Evolutionary conservation across 2,329 filamentous ascomycete species (phyloP).

Genomic region (Colletotrichum falcatum): DNA sequence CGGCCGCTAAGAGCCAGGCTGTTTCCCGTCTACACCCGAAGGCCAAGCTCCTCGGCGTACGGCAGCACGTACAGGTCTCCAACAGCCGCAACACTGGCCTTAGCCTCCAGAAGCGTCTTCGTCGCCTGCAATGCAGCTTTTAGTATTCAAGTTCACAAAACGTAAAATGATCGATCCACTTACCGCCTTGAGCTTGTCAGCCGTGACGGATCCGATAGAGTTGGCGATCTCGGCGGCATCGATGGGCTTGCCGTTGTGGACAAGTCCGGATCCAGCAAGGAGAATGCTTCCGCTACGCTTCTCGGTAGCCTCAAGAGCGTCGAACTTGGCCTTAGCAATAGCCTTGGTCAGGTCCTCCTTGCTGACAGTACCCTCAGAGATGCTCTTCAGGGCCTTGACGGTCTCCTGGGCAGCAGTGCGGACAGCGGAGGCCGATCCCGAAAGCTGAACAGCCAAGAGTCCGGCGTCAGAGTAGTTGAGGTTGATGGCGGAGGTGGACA

Average conservation of each 20-base stretch:
- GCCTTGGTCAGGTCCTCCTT: constrained; percentile 94
- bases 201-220: constrained; percentile 82
- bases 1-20: constrained; percentile 44
- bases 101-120: constrained; percentile 87
- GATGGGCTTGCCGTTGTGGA: constrained; percentile 85
- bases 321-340: constrained; percentile 92
- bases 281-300: constrained; percentile 82
- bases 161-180: constrained; percentile 51
- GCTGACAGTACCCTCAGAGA: constrained; percentile 79
- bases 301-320: constrained; percentile 85
- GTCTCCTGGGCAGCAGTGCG: constrained; percentile 79
- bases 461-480: constrained; percentile 93
- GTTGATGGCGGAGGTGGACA: constrained; percentile 80
- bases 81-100: constrained; percentile 88
- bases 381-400: constrained; percentile 84
- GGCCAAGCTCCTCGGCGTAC: constrained; percentile 92
- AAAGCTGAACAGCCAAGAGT: constrained; percentile 85
- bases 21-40: constrained; percentile 81
- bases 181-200: constrained; percentile 88
- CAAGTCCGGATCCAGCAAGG: constrained; percentile 84
- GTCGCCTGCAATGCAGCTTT: constrained; percentile 72
- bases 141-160: constrained; percentile 43
- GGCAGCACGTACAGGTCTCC: constrained; percentile 93
- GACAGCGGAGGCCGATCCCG: constrained; percentile 79
- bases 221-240: constrained; percentile 85